These are phyloP conservation scores for Leishmania arabica DNA, from an alignment of 208 protist genomes.

Conservation along the genomic window DNA sequence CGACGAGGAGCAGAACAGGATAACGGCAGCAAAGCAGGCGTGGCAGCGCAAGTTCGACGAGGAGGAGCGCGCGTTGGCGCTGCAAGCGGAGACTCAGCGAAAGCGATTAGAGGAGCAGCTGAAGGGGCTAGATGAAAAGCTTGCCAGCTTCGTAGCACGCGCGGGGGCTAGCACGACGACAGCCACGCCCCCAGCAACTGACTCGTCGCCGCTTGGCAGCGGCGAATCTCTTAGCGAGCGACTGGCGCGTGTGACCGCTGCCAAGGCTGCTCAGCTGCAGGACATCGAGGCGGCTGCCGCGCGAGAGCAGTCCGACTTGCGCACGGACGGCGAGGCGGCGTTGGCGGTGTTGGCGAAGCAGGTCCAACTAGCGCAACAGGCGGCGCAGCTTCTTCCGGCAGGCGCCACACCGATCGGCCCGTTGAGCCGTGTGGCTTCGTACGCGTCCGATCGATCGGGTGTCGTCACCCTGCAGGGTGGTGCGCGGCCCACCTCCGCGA, in stretches of 20 bases:
- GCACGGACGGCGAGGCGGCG: conserved; percentile 15
- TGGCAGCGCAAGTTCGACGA: conserved; percentile 27
- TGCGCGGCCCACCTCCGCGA: conserved; percentile 4
- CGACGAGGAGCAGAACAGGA: conserved; percentile 15
- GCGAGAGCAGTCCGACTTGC: conserved; percentile 25
- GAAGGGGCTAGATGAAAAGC: conserved; percentile 24
- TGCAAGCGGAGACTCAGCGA: conserved; percentile 27
- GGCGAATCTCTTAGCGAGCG: conserved; percentile 19
- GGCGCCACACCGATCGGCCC: not conserved
- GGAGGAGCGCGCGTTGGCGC: conserved; percentile 24
- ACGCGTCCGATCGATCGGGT: conserved; percentile 14
- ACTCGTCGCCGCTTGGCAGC: not conserved
- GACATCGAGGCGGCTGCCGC: conserved; percentile 19
- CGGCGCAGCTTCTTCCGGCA: not conserved
- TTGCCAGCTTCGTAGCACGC: not conserved
- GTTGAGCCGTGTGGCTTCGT: conserved; percentile 7
- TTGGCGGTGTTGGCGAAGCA: conserved; percentile 19
- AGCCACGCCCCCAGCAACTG: not conserved
- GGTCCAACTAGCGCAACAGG: conserved; percentile 5
- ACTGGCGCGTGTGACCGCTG: conserved; percentile 14
- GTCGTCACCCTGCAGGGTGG: conserved; percentile 11
- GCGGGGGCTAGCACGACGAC: not conserved
- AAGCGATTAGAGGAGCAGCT: conserved; percentile 29
- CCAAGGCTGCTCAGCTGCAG: conserved; percentile 18
- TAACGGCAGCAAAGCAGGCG: conserved; percentile 16